These are phyloP conservation scores for Nicotiana benthamiana DNA, from an alignment of 257 asterid genomes.

Conservation along the genomic window DNA sequence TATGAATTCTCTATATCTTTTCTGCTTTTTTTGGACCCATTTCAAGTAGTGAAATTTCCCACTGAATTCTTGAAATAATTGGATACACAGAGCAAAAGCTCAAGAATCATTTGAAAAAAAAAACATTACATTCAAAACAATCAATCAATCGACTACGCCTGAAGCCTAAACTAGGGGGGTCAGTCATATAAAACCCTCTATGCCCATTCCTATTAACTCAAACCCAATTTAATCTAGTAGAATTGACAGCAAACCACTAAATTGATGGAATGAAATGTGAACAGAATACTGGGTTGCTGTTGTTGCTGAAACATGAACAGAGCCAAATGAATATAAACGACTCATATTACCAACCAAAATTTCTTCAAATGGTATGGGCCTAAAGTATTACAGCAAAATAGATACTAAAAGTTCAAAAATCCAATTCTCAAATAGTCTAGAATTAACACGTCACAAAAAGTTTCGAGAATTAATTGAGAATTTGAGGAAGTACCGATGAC, in stretches of 20 bases:
- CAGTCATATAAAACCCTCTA: neutral
- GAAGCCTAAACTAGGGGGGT: neutral
- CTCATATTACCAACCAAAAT: neutral
- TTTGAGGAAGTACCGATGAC: constrained; percentile 57
- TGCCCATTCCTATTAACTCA: neutral
- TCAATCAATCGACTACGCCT: neutral
- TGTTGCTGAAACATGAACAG: too few species aligned
- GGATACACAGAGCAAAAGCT: neutral
- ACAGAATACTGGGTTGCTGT: too few species aligned
- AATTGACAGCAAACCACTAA: neutral
- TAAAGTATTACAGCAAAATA: neutral
- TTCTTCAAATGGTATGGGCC: neutral
- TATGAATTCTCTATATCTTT: neutral
- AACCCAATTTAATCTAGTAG: neutral
- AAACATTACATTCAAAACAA: neutral
- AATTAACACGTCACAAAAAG: neutral
- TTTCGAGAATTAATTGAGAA: neutral
- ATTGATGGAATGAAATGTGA: neutral
- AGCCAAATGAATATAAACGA: neutral
- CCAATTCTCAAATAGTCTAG: neutral
- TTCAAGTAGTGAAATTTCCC: neutral
- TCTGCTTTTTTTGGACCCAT: neutral
- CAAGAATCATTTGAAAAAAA: neutral
- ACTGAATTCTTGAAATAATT: neutral
- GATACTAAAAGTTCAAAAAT: neutral